Conservation (phyloP, 139 green algal genomes). For the Limnomonas spitsbergensis region DNA sequence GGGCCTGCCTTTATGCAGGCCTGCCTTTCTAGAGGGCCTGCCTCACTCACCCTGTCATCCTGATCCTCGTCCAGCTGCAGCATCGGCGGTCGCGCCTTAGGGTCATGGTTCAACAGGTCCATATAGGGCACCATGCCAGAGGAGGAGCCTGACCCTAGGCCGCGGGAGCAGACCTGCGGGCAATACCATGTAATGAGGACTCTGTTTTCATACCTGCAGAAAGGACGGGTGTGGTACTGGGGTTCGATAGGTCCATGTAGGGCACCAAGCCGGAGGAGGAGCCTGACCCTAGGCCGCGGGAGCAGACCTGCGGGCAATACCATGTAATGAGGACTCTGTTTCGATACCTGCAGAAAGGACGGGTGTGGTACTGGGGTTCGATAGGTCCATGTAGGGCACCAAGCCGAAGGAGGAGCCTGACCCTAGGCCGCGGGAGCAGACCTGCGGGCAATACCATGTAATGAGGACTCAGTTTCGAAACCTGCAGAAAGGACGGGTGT, state of each 20-base stretch:
- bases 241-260: constrained; percentile 4
- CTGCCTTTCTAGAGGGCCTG: no score
- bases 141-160: not conserved
- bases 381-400: constrained; percentile 4
- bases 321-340: no score
- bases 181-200: no score
- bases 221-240: no score
- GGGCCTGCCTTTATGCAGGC: no score
- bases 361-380: no score
- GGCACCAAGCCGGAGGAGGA: not conserved
- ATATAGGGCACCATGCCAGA: constrained; percentile 5
- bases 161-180: not conserved
- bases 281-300: not conserved
- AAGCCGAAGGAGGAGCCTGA: not conserved
- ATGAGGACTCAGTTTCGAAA: no score
- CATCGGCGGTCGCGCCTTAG: not conserved
- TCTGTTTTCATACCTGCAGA: no score
- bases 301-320: not conserved
- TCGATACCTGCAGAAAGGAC: no score
- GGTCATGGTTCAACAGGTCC: not conserved
- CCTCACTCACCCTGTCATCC: no score
- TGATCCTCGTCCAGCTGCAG: constrained; percentile 4
- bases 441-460: not conserved
- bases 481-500: no score
- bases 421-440: not conserved